A percentile compares a stretch with the other conserved stretches of the same genome.
phyloP scores from a whole-genome alignment of 2,329 filamentous ascomycete species.

The Ophiosphaerella herpotricha region DNA sequence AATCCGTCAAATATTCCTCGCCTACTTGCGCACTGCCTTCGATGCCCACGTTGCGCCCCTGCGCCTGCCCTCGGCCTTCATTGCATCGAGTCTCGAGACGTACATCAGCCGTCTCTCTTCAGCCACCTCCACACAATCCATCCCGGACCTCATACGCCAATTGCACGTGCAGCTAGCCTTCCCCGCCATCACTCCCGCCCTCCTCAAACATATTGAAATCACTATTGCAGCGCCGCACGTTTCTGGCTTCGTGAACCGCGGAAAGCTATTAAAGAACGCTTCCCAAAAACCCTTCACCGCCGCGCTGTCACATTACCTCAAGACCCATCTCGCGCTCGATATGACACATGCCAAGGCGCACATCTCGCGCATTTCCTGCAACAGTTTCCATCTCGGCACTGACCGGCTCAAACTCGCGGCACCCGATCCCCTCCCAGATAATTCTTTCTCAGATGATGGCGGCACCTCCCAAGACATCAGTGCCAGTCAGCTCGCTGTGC shows the following conservation, averaged over 20 bases:
- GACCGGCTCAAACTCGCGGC: slow-evolving; percentile 48
- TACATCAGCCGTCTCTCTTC: slow-evolving; percentile 66
- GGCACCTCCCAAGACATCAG: slow-evolving; percentile 29
- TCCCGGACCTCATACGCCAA: slow-evolving; percentile 37
- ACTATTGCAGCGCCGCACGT: slow-evolving; percentile 50
- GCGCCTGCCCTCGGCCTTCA: slow-evolving; percentile 50
- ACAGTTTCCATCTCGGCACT: slow-evolving; percentile 47
- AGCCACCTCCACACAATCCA: slow-evolving; percentile 31
- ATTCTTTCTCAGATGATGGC: slow-evolving; percentile 29
- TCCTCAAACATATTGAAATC: slow-evolving; percentile 51
- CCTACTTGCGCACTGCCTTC: slow-evolving; percentile 56
- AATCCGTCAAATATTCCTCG: slow-evolving; percentile 54
- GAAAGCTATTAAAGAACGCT: slow-evolving; percentile 20
- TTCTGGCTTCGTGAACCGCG: slow-evolving; percentile 37
- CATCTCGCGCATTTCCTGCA: slow-evolving; percentile 50
- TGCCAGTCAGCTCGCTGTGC: slow-evolving; percentile 37
- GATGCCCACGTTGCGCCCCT: slow-evolving; percentile 55
- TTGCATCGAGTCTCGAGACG: slow-evolving; percentile 51
- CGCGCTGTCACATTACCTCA: slow-evolving; percentile 47
- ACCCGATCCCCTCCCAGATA: slow-evolving; percentile 29
- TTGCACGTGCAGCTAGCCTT: slow-evolving; percentile 46
- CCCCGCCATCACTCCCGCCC: slow-evolving; percentile 22
- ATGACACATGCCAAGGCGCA: slow-evolving; percentile 46
- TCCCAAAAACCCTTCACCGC: slow-evolving; percentile 44
- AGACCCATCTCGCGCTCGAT: slow-evolving; percentile 49